A percentile compares a stretch with the other conserved stretches of the same genome.
phyloP scores from a whole-genome alignment of 768 basidiomycete genomes.

The Leccinum barrowsii region DNA sequence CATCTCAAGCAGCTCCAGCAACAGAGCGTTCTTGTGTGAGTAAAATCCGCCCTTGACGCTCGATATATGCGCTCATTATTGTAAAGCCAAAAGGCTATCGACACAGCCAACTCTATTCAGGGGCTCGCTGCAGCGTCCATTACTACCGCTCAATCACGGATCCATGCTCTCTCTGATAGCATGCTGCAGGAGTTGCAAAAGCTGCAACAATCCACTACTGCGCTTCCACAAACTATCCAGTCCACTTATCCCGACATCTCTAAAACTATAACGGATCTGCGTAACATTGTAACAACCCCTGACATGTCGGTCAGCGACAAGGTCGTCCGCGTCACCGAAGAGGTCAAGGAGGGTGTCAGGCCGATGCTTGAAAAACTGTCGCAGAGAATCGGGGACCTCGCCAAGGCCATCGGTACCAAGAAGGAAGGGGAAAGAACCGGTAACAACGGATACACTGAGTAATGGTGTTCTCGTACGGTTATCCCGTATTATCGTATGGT shows the following conservation, averaged over 20 bases:
- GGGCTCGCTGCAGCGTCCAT: conserved; percentile 56
- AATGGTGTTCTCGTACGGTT: not conserved
- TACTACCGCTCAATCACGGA: conserved; percentile 49
- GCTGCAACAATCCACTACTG: conserved; percentile 55
- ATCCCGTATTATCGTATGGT: conserved; percentile 8
- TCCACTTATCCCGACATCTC: conserved; percentile 55
- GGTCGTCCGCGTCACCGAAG: conserved; percentile 48
- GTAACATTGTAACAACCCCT: conserved; percentile 47
- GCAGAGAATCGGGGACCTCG: conserved; percentile 35
- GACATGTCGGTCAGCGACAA: conserved; percentile 63
- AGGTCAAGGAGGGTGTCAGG: conserved; percentile 57
- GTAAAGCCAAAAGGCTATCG: conserved; percentile 62
- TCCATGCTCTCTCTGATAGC: conserved; percentile 58
- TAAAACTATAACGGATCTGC: conserved; percentile 51
- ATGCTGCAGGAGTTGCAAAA: conserved; percentile 68
- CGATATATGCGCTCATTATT: conserved; percentile 4
- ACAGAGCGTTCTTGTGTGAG: conserved; percentile 64
- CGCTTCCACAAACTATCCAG: conserved; percentile 58
- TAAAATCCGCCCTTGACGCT: conserved; percentile 5
- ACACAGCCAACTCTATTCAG: conserved; percentile 63
- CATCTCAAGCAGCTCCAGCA: conserved; percentile 68
- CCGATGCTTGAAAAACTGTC: conserved; percentile 56
- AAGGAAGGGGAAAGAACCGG: conserved; percentile 22
- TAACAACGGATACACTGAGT: conserved; percentile 14
- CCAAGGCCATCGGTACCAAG: conserved; percentile 25